phyloP scores from a whole-genome alignment of 2,329 filamentous ascomycete genomes.

The Nemania sp. region DNA sequence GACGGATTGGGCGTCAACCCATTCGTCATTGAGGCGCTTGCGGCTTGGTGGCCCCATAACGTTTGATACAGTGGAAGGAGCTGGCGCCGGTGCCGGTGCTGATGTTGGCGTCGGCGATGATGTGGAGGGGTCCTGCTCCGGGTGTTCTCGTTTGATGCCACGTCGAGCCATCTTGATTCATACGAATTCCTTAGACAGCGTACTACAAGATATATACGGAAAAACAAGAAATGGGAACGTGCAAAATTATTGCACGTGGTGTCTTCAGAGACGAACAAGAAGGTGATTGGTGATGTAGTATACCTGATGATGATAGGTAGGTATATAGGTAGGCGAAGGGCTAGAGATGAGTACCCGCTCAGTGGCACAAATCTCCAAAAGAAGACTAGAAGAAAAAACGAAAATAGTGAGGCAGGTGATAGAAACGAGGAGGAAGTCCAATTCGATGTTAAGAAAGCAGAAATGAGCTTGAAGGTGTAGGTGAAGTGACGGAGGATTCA shows the following conservation, averaged over 20 bases:
- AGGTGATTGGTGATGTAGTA: background rate
- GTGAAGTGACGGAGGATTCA: too few relatives aligned
- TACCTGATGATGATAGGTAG: background rate
- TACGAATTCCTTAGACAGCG: background rate
- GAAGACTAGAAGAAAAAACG: too few relatives aligned
- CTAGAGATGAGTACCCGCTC: conserved; percentile 1
- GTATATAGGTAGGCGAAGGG: background rate
- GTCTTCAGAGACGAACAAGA: conserved; percentile 3
- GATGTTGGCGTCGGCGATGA: background rate
- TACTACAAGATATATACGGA: background rate
- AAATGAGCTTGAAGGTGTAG: too few relatives aligned
- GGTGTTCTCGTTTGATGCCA: conserved; percentile 42
- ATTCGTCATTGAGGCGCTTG: conserved; percentile 36
- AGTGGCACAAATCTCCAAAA: too few relatives aligned
- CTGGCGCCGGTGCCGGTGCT: conserved; percentile 27
- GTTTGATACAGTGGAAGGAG: conserved; percentile 18
- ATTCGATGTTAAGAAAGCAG: too few relatives aligned
- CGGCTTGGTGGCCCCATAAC: conserved; percentile 44
- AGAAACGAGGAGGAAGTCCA: too few relatives aligned
- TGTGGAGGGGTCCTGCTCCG: conserved; percentile 13
- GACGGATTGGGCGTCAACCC: conserved; percentile 39
- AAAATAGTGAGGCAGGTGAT: too few relatives aligned
- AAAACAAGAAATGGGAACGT: background rate
- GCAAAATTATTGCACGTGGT: background rate
- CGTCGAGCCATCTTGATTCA: conserved; percentile 32